Evolutionary conservation across 371 early-diverging fungal species (phyloP).

Genomic region (Rhizomucor miehei): DNA sequence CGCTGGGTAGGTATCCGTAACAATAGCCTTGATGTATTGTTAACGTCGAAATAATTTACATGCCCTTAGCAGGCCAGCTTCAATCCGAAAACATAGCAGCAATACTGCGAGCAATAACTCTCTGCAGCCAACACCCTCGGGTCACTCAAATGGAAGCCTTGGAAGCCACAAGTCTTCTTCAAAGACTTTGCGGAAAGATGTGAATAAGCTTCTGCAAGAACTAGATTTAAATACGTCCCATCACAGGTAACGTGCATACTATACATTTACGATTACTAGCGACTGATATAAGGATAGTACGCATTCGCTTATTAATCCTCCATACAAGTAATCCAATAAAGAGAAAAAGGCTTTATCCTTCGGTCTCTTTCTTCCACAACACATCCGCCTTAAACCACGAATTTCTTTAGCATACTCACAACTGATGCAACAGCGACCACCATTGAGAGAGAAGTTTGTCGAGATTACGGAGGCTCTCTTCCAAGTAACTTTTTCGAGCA

Average conservation of each 20-base stretch:
- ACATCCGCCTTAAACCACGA: no score
- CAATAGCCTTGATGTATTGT: neutral
- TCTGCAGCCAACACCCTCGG: neutral
- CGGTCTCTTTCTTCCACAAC: no score
- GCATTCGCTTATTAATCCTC: constrained; percentile 19
- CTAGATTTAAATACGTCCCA: constrained; percentile 5
- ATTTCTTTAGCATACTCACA: no score
- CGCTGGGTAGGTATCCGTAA: constrained; percentile 6
- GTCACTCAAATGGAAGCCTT: constrained; percentile 1
- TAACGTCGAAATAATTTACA: neutral
- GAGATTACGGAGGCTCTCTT: constrained; percentile 48
- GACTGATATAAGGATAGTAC: constrained; percentile 3
- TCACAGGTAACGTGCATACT: constrained; percentile 7
- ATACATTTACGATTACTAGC: neutral
- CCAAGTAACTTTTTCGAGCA: constrained; percentile 24
- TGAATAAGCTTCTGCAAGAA: constrained; percentile 11
- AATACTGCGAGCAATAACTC: neutral
- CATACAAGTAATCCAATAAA: constrained; percentile 13
- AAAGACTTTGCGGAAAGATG: constrained; percentile 9
- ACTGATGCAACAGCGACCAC: neutral
- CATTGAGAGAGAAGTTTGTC: constrained; percentile 53
- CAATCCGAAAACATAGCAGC: neutral
- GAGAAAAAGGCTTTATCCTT: neutral
- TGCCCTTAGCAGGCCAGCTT: neutral
- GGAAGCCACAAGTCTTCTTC: constrained; percentile 4